Evolutionary conservation across 495 filamentous ascomycete genomes (phyloP).

Genomic region (Bacidia gigantensis): DNA sequence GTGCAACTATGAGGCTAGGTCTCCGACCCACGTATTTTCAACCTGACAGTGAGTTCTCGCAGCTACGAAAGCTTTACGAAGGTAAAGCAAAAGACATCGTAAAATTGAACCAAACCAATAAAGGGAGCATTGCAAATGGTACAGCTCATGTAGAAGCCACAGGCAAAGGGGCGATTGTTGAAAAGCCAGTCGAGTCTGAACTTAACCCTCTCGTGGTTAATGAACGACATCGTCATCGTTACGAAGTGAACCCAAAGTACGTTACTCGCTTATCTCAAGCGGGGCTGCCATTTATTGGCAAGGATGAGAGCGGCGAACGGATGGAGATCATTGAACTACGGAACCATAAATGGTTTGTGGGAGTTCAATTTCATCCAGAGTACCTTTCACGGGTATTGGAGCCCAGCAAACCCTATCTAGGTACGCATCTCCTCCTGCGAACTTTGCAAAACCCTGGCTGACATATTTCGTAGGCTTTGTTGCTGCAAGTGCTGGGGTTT

Average conservation of each 20-base stretch:
- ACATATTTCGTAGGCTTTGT: conserved; percentile 48
- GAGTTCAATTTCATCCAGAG: conserved; percentile 81
- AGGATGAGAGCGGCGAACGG: conserved; percentile 67
- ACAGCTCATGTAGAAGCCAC: not conserved
- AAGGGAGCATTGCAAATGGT: not conserved
- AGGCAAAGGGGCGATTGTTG: conserved; percentile 7
- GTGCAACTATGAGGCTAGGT: conserved; percentile 89
- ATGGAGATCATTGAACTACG: conserved; percentile 87
- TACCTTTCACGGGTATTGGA: conserved; percentile 59
- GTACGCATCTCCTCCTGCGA: not conserved
- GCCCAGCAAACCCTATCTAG: conserved; percentile 63
- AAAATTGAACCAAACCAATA: not conserved
- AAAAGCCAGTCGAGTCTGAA: not conserved
- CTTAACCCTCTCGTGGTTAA: conserved; percentile 26
- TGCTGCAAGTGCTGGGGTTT: conserved; percentile 53
- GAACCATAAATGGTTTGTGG: conserved; percentile 86
- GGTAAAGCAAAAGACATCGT: conserved; percentile 1
- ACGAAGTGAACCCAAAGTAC: conserved; percentile 33
- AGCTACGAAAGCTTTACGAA: conserved; percentile 57
- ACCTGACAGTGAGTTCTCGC: conserved; percentile 62
- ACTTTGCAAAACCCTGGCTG: not conserved
- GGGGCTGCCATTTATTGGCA: conserved; percentile 42
- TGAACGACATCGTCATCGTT: conserved; percentile 35
- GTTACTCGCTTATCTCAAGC: conserved; percentile 25
- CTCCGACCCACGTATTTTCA: conserved; percentile 64